Evolutionary conservation across 73 alveolate species (phyloP).

Genomic region (Diophrys appendiculata): DNA sequence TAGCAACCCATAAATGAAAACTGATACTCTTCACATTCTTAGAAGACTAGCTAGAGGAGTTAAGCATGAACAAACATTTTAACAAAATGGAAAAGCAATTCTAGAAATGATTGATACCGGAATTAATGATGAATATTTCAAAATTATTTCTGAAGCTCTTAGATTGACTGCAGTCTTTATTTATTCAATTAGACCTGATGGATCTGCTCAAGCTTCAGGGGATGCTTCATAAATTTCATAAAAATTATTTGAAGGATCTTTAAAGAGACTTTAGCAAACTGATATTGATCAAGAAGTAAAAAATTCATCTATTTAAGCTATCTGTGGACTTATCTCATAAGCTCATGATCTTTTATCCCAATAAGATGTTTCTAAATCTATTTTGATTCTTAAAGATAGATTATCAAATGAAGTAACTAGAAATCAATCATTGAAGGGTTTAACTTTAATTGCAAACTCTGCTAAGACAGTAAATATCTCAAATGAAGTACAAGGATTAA

Average conservation of each 20-base stretch:
- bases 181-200: slow-evolving; percentile 44
- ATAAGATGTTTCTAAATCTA: slow-evolving; percentile 40
- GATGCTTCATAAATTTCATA: not conserved
- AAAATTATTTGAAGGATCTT: not conserved
- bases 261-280: slow-evolving; percentile 28
- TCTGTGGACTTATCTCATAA: slow-evolving; percentile 58
- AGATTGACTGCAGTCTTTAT: slow-evolving; percentile 67
- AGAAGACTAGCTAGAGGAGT: slow-evolving; percentile 48
- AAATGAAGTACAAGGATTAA: not conserved
- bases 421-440: slow-evolving; percentile 68
- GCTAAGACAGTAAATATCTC: not conserved
- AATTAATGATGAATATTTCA: slow-evolving; percentile 63
- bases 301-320: slow-evolving; percentile 67
- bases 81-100: slow-evolving; percentile 19
- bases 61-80: slow-evolving; percentile 23
- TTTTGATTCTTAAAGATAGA: slow-evolving; percentile 64
- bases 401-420: slow-evolving; percentile 74
- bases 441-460: slow-evolving; percentile 46
- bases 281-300: slow-evolving; percentile 76
- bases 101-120: slow-evolving; percentile 42
- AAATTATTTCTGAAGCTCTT: slow-evolving; percentile 69
- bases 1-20: slow-evolving; percentile 47
- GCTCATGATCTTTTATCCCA: slow-evolving; percentile 42
- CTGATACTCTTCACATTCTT: slow-evolving; percentile 61
- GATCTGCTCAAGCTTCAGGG: not conserved